Conservation (phyloP, 345 rosid species). For the Viola odorata region DNA sequence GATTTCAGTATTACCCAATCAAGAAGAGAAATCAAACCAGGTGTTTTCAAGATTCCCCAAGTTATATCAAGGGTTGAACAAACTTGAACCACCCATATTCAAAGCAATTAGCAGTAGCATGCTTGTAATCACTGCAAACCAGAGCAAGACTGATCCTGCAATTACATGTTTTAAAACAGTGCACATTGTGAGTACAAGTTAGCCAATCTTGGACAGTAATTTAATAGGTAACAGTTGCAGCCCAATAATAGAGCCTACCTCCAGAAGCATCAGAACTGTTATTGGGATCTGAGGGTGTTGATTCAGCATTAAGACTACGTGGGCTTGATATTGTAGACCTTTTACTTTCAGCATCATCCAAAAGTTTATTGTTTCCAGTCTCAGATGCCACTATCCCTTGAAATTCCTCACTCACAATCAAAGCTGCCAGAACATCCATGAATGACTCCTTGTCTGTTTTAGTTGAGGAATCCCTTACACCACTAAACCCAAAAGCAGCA, state of each 20-base stretch:
- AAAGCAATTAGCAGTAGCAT: constrained; percentile 64
- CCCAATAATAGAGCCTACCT: constrained; percentile 22
- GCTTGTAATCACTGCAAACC: constrained; percentile 73
- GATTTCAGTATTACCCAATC: not conserved
- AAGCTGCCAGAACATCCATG: constrained; percentile 90
- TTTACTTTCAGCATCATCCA: constrained; percentile 34
- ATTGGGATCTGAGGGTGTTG: constrained; percentile 28
- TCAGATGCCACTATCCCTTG: constrained; percentile 95
- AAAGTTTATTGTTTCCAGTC: constrained; percentile 46
- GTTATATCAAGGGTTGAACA: constrained; percentile 76
- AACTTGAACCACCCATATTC: constrained; percentile 60
- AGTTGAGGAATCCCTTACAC: constrained; percentile 26
- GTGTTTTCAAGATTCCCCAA: constrained; percentile 14
- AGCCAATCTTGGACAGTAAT: not conserved
- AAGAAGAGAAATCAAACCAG: constrained; percentile 3
- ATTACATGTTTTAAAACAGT: constrained; percentile 7
- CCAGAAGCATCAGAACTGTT: constrained; percentile 28
- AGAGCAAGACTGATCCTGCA: constrained; percentile 67
- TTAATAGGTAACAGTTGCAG: not conserved
- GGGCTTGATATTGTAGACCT: constrained; percentile 33
- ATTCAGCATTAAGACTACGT: constrained; percentile 25
- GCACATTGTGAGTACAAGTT: constrained; percentile 13
- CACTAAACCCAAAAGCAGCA: constrained; percentile 24
- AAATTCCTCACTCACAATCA: constrained; percentile 92
- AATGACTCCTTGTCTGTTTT: constrained; percentile 69